Base-by-base conservation (phyloP, 2,329 filamentous ascomycete species). In the Arthrobotrys pseudoclavata region DNA sequence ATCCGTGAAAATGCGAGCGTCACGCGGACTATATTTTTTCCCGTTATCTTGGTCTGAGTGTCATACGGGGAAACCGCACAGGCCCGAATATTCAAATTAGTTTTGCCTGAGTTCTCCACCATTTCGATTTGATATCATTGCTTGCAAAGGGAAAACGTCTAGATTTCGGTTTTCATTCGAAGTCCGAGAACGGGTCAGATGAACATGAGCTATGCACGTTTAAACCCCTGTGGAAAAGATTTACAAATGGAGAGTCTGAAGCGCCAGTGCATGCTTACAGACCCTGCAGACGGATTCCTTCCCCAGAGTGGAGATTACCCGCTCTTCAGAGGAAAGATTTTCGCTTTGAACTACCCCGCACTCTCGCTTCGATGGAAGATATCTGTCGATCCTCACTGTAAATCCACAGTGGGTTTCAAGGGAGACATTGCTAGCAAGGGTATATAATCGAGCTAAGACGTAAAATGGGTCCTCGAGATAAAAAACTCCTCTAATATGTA, bases 321-420 rank as follows among this genome's bases (percentile, higher is more conserved):
- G 34, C 55, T 18, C 60, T 55, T 29, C 22, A 47, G 10, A 31
- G 40, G 42, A 24, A 57, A 53, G 55, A 61, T 37, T 66, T 45
- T 50, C 26, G 15, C 34, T 29, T 22, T 26, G 24, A 53, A n/a
- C 31, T 76, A 76, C 71, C 71, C 71, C 71, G 71, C 71, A 69
- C 60, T 69, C 66, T 76, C 71, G 71, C 71, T 76, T 69, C 71
- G 71, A 76, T 76, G 71, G 48, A 69, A 55, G 37, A 9, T 50
- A 20, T 63, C 47, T 57, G 55, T 57, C 57, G 64, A 76, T 76
- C 64, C 45, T 40, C 47, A 40, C 20, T 50, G 12, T 22, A 22
- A 24, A 60, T 15, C 24, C 29, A 60, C 34, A 5, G 31, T 24
- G 34, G 34, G 22, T 40, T 40, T 42, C 55, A 40, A 42, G 55